Percentiles rank a stretch among this genome's conserved stretches.
Conservation (phyloP, 2,329 filamentous ascomycete genomes). For the Cercospora sojina region DNA sequence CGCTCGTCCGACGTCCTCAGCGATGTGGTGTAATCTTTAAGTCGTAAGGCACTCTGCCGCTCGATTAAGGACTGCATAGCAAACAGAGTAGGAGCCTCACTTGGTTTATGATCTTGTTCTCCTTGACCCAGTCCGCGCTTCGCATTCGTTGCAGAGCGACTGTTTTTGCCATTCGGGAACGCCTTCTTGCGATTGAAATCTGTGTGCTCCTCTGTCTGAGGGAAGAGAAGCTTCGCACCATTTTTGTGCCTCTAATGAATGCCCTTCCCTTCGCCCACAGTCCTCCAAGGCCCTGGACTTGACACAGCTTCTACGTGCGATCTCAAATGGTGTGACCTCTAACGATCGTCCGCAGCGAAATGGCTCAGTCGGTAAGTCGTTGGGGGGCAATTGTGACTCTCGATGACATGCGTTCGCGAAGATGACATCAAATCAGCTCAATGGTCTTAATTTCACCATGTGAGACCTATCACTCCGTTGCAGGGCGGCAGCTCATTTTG, state of each 20-base stretch:
- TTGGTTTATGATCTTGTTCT: neutral
- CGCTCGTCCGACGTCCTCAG: neutral
- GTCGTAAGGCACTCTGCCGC: neutral
- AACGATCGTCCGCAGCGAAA: neutral
- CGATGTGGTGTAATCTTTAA: neutral
- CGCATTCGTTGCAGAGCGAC: neutral
- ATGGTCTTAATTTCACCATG: too few relatives aligned
- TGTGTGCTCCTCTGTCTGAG: neutral
- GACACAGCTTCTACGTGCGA: neutral
- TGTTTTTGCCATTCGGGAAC: neutral
- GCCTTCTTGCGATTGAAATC: neutral
- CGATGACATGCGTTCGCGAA: neutral
- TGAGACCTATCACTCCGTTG: too few relatives aligned
- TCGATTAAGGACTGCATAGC: neutral
- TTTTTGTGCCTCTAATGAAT: neutral
- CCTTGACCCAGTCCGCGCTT: neutral
- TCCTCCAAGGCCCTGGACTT: too few relatives aligned
- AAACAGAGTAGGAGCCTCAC: neutral
- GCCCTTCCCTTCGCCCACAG: neutral
- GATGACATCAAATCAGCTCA: too few relatives aligned
- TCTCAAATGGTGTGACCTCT: too few relatives aligned
- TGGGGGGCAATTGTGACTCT: neutral
- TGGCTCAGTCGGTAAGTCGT: neutral
- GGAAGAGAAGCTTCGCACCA: neutral
- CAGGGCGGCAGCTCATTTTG: too few relatives aligned